These are phyloP conservation scores for Pseudoneurospora amorphoporcata DNA, from an alignment of 495 filamentous ascomycete species.

Conservation along the genomic window DNA sequence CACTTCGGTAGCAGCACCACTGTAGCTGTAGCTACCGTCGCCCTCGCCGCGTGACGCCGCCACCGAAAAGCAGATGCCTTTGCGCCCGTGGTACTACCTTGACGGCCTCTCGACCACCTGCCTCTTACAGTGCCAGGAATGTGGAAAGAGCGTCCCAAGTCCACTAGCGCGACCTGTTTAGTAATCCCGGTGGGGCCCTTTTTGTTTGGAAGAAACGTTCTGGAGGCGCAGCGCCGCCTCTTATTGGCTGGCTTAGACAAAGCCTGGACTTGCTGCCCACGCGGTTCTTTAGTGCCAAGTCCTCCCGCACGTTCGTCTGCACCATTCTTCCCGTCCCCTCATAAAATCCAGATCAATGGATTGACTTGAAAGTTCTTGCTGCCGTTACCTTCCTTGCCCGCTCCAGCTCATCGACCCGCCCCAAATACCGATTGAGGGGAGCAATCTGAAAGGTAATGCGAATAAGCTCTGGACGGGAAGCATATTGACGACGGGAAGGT, in stretches of 20 bases:
- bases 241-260: conserved; percentile 14
- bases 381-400: background rate
- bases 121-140: background rate
- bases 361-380: background rate
- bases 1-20: conserved; percentile 15
- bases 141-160: conserved; percentile 4
- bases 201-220: conserved; percentile 16
- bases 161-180: conserved; percentile 8
- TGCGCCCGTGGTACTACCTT: background rate
- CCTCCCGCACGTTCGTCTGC: background rate
- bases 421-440: background rate
- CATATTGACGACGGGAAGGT: background rate
- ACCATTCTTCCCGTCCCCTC: background rate
- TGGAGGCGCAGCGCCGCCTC: conserved; percentile 12
- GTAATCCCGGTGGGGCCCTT: conserved; percentile 9
- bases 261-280: conserved; percentile 4
- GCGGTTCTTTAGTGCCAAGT: background rate
- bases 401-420: background rate
- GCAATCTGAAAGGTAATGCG: background rate
- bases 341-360: background rate
- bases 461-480: background rate
- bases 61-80: background rate
- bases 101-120: background rate
- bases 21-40: background rate
- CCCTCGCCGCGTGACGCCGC: background rate